Conservation (phyloP, 1,284 basidiomycete species). For the Ustilago trichophora region DNA sequence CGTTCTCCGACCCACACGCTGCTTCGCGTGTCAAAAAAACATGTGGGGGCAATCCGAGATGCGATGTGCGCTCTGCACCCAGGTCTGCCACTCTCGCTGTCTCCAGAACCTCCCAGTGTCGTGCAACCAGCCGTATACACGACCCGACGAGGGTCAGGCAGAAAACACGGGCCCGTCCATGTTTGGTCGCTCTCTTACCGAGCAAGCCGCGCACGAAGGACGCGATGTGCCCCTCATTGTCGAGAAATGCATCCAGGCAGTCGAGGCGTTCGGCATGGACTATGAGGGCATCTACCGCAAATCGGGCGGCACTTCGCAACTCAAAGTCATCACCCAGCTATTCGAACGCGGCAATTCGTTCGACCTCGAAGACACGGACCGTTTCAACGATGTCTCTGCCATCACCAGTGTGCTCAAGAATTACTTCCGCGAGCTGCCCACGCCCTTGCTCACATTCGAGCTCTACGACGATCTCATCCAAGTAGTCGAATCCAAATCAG, state of each 20-base stretch:
- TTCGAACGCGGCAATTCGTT: conserved; percentile 94
- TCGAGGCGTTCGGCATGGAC: conserved; percentile 72
- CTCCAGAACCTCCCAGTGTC: conserved; percentile 53
- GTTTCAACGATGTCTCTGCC: conserved; percentile 96
- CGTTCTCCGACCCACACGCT: conserved; percentile 85
- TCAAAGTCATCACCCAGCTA: conserved; percentile 89
- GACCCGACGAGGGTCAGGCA: conserved; percentile 46
- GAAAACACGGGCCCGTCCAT: conserved; percentile 73
- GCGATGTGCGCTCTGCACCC: conserved; percentile 74
- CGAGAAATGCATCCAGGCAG: conserved; percentile 75
- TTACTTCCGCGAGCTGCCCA: conserved; percentile 90
- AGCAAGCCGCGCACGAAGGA: conserved; percentile 81
- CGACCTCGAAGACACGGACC: conserved; percentile 84
- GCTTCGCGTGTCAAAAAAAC: conserved; percentile 95
- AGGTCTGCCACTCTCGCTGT: conserved; percentile 57
- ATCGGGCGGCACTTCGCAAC: conserved; percentile 89
- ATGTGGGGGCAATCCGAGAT: conserved; percentile 94
- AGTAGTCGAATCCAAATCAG: conserved; percentile 37
- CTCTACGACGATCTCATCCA: conserved; percentile 86
- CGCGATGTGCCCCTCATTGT: conserved; percentile 85
- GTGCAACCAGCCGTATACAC: conserved; percentile 54
- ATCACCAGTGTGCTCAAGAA: conserved; percentile 96
- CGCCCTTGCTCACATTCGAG: conserved; percentile 87
- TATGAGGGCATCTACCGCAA: conserved; percentile 98
- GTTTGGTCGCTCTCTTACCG: conserved; percentile 85